Conservation (phyloP, 2,329 filamentous ascomycete species). For the Cladobotryum mycophilum region DNA sequence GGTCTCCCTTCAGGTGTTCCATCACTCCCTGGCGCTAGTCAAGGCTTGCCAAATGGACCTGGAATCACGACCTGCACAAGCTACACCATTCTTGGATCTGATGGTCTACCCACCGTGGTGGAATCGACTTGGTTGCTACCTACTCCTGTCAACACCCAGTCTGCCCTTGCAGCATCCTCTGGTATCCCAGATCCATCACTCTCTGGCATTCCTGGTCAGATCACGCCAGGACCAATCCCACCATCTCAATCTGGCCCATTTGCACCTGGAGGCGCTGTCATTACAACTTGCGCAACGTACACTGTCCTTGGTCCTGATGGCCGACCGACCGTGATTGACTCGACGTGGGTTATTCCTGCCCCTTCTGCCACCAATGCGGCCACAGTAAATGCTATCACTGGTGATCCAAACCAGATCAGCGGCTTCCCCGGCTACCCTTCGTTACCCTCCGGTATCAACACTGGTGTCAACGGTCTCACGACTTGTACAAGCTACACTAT, state of each 20-base stretch:
- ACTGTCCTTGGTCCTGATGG: conserved; percentile 11
- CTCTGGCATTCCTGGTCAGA: neutral
- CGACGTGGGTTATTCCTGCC: conserved; percentile 20
- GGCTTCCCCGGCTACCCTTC: neutral
- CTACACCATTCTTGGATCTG: conserved; percentile 23
- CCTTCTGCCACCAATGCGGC: conserved; percentile 2
- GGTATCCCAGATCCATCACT: neutral
- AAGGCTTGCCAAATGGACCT: conserved; percentile 7
- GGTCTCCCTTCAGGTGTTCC: conserved; percentile 10
- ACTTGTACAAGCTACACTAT: conserved; percentile 23
- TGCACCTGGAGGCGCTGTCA: neutral
- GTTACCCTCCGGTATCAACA: conserved; percentile 3
- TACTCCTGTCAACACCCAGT: conserved; percentile 8
- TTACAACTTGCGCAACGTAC: conserved; percentile 2
- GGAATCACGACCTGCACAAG: conserved; percentile 12
- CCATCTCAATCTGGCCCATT: neutral
- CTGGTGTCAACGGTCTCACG: conserved; percentile 14
- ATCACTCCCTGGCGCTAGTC: conserved; percentile 2
- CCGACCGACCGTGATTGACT: conserved; percentile 8
- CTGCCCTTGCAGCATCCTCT: neutral
- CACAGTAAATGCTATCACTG: neutral
- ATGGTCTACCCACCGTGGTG: conserved; percentile 27
- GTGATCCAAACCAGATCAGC: neutral
- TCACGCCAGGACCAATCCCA: neutral
- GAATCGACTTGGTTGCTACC: conserved; percentile 27